A percentile compares a stretch with the other conserved stretches of the same genome.
These are phyloP conservation scores for Calonectria naviculata DNA, from an alignment of 2,329 filamentous ascomycete species.

Conservation along the genomic window DNA sequence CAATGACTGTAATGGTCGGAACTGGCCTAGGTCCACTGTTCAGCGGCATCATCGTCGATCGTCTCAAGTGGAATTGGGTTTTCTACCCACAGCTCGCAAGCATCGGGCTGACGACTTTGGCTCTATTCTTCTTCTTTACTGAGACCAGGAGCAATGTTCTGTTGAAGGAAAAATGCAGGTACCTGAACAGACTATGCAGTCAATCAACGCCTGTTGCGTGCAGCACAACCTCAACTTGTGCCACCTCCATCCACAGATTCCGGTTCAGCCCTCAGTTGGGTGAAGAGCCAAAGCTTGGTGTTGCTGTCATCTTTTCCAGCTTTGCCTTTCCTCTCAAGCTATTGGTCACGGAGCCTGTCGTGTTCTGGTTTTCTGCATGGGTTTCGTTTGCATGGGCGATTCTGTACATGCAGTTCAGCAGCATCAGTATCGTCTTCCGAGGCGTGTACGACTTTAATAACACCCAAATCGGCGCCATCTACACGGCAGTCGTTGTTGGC, in stretches of 20 bases:
- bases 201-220: not conserved
- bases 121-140: conserved; percentile 69
- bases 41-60: conserved; percentile 68
- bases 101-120: conserved; percentile 63
- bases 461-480: conserved; percentile 71
- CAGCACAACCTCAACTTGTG: not conserved
- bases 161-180: conserved; percentile 67
- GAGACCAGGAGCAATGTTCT: conserved; percentile 77
- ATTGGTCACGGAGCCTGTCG: conserved; percentile 68
- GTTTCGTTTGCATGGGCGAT: conserved; percentile 78
- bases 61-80: conserved; percentile 72
- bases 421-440: conserved; percentile 73
- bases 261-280: conserved; percentile 12
- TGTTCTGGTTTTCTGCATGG: conserved; percentile 77
- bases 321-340: conserved; percentile 52
- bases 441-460: conserved; percentile 70
- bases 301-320: conserved; percentile 39
- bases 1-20: conserved; percentile 69
- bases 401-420: conserved; percentile 69
- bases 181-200: conserved; percentile 62
- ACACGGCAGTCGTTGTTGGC: conserved; percentile 56
- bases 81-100: conserved; percentile 75
- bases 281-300: conserved; percentile 32
- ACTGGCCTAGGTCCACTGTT: conserved; percentile 72
- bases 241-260: not conserved